Base-by-base conservation (phyloP, 2,329 filamentous ascomycete species). In the Botrytis hyacinthi region DNA sequence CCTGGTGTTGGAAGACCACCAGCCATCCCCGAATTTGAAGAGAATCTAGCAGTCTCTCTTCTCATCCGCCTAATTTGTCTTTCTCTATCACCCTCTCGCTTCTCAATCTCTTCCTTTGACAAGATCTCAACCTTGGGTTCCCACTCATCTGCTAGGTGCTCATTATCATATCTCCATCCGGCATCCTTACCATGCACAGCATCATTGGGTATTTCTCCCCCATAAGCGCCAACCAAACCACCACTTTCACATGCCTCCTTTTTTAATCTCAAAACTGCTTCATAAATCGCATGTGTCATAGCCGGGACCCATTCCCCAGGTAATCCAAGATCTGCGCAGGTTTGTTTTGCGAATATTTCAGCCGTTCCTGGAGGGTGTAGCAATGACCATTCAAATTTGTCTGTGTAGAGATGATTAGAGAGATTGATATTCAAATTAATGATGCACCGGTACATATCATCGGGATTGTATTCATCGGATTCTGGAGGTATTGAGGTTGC, bases 381-480 rank as follows among this genome's bases (percentile, higher is more conserved):
- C 32, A 99, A 85, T 8, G 95, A 98, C 95, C 95, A 98, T 82
- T 98, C 95, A 76, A 99, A 98, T 80, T 95, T 97, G 86, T 99
- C 96, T 5, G 93, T 97, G 82, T 98, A 98, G 20, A 98, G 88
- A 78, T 93, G 91, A 73, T 97, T 97, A 71, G 94, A 91, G 35
- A 98, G 87, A 80, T 97, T 98, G 79, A 99, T 93, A 81, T 93
- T 97, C 62, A 99, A 86, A 62, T 90, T 93, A 77, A 99, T 91
- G 78, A 98, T 92, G 81, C 96, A 98, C 67, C 96, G 91, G 83
- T 98, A 98, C 4, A 93, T 95, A 82, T 98, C 95, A 80, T 98
- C 95, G 6, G 94, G 94, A 80, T 97, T 97, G 79, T 92, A 89
- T 59, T 94, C 89, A 76, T 93, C 92, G 48, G 91, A 89, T 57